Conservation (phyloP, 352 stramenopile species). For the Globisporangium cystogenes region DNA sequence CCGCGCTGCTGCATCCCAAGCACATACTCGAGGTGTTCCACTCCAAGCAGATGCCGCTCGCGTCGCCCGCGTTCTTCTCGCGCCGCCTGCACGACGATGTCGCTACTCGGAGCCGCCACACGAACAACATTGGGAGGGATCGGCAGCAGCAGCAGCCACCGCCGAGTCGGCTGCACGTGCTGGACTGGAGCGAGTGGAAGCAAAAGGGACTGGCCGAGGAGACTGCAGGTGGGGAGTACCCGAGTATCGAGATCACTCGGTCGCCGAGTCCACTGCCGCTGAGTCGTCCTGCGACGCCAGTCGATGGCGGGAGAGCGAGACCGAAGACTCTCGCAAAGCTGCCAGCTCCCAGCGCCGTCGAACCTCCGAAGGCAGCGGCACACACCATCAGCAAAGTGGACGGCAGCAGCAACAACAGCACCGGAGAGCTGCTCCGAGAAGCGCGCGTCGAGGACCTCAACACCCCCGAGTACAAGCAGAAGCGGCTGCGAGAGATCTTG, state of each 20-base stretch:
- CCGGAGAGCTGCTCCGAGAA: neutral
- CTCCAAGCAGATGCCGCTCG: slow-evolving; percentile 61
- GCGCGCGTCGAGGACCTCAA: slow-evolving; percentile 18
- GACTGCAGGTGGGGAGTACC: slow-evolving; percentile 4
- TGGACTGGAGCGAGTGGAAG: slow-evolving; percentile 38
- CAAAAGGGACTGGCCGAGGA: slow-evolving; percentile 13
- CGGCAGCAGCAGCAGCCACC: neutral
- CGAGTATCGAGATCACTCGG: neutral
- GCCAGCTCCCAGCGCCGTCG: neutral
- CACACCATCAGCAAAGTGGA: neutral
- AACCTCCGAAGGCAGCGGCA: neutral
- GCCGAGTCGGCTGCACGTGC: slow-evolving; percentile 24
- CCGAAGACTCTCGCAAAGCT: neutral
- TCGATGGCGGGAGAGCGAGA: neutral
- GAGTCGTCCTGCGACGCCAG: neutral
- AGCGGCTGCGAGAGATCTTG: slow-evolving; percentile 59
- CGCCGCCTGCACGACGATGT: slow-evolving; percentile 28
- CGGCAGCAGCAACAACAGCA: neutral
- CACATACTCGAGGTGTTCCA: slow-evolving; percentile 73
- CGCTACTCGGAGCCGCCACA: neutral
- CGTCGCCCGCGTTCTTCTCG: slow-evolving; percentile 49
- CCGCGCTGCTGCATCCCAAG: slow-evolving; percentile 37
- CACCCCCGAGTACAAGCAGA: slow-evolving; percentile 51
- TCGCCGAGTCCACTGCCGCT: neutral
- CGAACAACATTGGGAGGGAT: neutral